These are phyloP conservation scores for Endothia cerciana DNA, from an alignment of 2,329 filamentous ascomycete genomes.

Conservation along the genomic window DNA sequence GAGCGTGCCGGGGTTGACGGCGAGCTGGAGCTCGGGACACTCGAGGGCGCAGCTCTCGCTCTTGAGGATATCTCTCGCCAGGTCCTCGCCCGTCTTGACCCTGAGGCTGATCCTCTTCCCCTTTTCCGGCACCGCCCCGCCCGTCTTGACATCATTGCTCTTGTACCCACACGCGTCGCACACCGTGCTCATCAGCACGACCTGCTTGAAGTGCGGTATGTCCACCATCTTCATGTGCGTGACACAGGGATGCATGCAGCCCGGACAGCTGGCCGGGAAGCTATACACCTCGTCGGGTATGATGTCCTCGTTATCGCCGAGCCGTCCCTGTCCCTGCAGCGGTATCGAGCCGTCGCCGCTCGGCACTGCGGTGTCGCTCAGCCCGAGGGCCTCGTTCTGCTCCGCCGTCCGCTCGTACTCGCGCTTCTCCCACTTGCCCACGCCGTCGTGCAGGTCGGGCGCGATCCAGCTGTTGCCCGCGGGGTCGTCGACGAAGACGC, in stretches of 20 bases:
- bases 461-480: constrained; percentile 97
- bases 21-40: constrained; percentile 84
- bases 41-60: constrained; percentile 87
- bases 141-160: constrained; percentile 97
- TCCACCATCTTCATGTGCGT: constrained; percentile 99
- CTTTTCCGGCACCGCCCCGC: constrained; percentile 84
- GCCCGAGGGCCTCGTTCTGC: constrained; percentile 84
- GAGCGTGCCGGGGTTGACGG: constrained; percentile 90
- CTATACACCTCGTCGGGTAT: constrained; percentile 90
- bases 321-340: constrained; percentile 43
- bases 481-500: constrained; percentile 84
- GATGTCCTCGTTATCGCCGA: constrained; percentile 72
- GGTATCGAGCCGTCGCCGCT: constrained; percentile 53
- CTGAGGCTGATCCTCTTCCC: constrained; percentile 82
- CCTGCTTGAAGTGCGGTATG: constrained; percentile 97
- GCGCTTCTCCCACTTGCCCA: constrained; percentile 86
- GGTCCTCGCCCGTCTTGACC: constrained; percentile 71
- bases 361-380: constrained; percentile 64
- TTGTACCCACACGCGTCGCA: constrained; percentile 93
- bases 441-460: constrained; percentile 75
- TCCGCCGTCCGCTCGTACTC: constrained; percentile 82
- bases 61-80: constrained; percentile 93
- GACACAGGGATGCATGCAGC: constrained; percentile 81
- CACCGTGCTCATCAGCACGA: constrained; percentile 91
- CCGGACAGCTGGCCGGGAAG: constrained; percentile 90